These are phyloP conservation scores for Passiflora organensis DNA, from an alignment of 345 rosid species.

Conservation along the genomic window DNA sequence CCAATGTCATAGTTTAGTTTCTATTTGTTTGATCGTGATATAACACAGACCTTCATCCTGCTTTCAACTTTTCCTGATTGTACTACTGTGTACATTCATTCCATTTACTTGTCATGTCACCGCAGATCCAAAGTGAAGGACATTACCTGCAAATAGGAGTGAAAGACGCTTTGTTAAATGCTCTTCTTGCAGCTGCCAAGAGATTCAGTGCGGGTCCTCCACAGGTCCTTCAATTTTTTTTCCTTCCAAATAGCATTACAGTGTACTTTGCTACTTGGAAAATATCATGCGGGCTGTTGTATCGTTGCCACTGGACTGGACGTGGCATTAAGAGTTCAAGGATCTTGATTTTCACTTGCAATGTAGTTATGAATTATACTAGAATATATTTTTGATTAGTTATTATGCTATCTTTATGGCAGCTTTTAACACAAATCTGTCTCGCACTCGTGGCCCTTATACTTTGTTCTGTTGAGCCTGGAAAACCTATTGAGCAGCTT, in stretches of 20 bases:
- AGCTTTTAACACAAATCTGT: slow-evolving; percentile 95
- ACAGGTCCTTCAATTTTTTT: slow-evolving; percentile 50
- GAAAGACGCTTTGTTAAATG: slow-evolving; percentile 75
- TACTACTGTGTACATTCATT: too few species aligned
- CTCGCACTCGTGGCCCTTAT: slow-evolving; percentile 83
- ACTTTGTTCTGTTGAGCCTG: slow-evolving; percentile 63
- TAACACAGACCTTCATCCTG: too few species aligned
- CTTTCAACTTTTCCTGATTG: too few species aligned
- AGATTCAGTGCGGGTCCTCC: slow-evolving; percentile 84
- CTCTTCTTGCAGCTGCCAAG: slow-evolving; percentile 79
- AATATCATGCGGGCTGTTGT: too few species aligned
- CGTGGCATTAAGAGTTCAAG: too few species aligned
- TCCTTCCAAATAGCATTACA: slow-evolving; percentile 6
- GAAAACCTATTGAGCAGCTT: slow-evolving; percentile 78
- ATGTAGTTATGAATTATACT: slow-evolving; percentile 2
- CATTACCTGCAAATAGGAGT: slow-evolving; percentile 54
- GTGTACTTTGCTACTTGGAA: slow-evolving; percentile 5
- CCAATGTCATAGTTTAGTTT: too few species aligned
- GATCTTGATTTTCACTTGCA: neutral
- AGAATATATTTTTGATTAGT: neutral
- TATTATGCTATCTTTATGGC: slow-evolving; percentile 25
- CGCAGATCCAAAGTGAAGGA: slow-evolving; percentile 90
- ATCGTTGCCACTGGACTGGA: too few species aligned
- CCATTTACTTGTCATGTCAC: too few species aligned
- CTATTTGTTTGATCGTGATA: too few species aligned